Evolutionary conservation across 73 alveolate species (phyloP).

Genomic region (Symbiodinium pilosum): DNA sequence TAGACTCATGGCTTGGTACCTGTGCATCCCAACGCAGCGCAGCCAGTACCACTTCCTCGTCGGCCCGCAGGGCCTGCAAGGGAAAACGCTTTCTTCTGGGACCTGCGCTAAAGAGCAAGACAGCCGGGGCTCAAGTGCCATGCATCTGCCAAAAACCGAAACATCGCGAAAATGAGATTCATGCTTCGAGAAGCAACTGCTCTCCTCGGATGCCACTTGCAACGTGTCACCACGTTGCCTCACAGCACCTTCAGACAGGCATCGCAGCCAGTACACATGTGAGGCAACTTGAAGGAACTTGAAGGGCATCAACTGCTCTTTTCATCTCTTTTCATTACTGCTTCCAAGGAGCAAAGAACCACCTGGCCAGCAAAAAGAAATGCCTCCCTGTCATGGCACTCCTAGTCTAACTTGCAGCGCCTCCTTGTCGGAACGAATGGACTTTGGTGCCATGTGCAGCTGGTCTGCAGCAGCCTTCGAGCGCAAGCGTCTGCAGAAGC

Average conservation of each 20-base stretch:
- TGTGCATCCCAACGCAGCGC: conserved; percentile 15
- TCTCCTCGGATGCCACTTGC: not conserved
- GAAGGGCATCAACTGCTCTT: not conserved
- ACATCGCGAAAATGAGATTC: too few relatives aligned
- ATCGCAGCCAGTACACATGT: not conserved
- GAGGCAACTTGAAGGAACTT: not conserved
- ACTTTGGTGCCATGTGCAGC: not conserved
- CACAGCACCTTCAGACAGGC: not conserved
- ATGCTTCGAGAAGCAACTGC: too few relatives aligned
- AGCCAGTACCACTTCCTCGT: not conserved
- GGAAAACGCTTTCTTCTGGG: not conserved
- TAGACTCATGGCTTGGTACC: not conserved
- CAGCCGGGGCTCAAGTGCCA: too few relatives aligned
- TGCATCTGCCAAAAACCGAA: too few relatives aligned
- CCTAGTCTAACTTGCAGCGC: not conserved
- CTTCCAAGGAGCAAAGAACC: not conserved
- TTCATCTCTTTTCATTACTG: not conserved
- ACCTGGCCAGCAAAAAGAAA: not conserved
- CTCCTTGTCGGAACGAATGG: conserved; percentile 1
- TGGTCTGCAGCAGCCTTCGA: not conserved
- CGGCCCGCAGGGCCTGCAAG: conserved; percentile 20
- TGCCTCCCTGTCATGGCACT: not conserved
- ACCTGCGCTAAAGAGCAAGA: too few relatives aligned
- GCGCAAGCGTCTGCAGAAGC: not conserved
- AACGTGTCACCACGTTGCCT: not conserved